These are phyloP conservation scores for Leishmania braziliensis DNA, from an alignment of 208 protist genomes.

Conservation along the genomic window DNA sequence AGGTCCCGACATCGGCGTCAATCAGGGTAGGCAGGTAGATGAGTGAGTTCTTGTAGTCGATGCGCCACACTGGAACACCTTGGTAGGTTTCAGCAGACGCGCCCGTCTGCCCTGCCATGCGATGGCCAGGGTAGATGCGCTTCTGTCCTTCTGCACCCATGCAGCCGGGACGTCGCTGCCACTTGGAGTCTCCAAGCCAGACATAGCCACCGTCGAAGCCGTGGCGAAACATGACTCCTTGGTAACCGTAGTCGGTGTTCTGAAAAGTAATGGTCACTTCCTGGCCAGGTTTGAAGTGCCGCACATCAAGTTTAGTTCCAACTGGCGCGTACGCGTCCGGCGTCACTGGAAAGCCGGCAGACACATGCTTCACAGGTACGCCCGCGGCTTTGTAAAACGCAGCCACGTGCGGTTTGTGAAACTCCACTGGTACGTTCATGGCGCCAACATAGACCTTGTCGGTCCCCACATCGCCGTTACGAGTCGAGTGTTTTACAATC, in stretches of 20 bases:
- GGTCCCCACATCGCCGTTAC: slow-evolving; percentile 75
- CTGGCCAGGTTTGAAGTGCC: slow-evolving; percentile 94
- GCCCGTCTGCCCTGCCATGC: slow-evolving; percentile 92
- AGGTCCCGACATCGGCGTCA: slow-evolving; percentile 88
- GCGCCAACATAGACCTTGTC: slow-evolving; percentile 90
- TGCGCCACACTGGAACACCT: slow-evolving; percentile 89
- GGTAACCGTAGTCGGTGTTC: slow-evolving; percentile 93
- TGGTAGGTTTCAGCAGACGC: slow-evolving; percentile 87
- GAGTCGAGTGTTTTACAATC: slow-evolving; percentile 84
- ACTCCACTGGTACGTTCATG: slow-evolving; percentile 92
- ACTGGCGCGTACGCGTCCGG: slow-evolving; percentile 92
- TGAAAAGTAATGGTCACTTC: slow-evolving; percentile 92
- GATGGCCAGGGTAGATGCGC: slow-evolving; percentile 90
- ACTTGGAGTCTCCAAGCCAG: slow-evolving; percentile 93
- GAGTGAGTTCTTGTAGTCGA: slow-evolving; percentile 95
- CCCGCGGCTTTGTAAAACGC: slow-evolving; percentile 90
- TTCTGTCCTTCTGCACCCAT: slow-evolving; percentile 91
- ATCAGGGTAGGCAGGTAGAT: slow-evolving; percentile 90
- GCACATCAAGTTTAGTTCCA: slow-evolving; percentile 92
- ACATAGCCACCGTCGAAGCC: slow-evolving; percentile 93
- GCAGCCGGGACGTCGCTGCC: slow-evolving; percentile 91
- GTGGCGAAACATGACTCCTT: slow-evolving; percentile 93
- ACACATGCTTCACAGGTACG: slow-evolving; percentile 92
- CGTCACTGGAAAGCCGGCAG: slow-evolving; percentile 82
- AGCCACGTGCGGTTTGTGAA: slow-evolving; percentile 91